These are phyloP conservation scores for Mycena metata DNA, from an alignment of 768 basidiomycete genomes.

Conservation along the genomic window DNA sequence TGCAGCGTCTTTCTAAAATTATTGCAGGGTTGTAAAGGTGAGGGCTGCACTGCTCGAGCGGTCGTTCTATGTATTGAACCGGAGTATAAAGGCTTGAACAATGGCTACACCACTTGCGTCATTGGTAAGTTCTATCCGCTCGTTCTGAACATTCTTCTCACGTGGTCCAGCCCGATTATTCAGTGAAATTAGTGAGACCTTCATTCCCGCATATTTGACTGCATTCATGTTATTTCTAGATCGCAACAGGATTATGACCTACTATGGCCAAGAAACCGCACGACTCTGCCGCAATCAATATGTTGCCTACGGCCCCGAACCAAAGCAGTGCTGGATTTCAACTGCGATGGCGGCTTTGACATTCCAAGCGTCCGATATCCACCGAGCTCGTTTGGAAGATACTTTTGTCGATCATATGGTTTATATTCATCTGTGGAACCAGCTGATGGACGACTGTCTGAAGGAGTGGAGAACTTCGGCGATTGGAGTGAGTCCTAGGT, in stretches of 20 bases:
- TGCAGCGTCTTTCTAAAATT: conserved; percentile 63
- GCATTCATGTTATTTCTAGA: conserved; percentile 48
- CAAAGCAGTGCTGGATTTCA: conserved; percentile 52
- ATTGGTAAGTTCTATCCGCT: conserved; percentile 49
- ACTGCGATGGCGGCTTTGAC: conserved; percentile 54
- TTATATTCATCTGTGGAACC: conserved; percentile 65
- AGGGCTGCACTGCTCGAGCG: background rate
- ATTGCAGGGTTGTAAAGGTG: conserved; percentile 57
- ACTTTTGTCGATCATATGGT: conserved; percentile 70
- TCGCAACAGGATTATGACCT: conserved; percentile 63
- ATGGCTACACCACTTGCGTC: conserved; percentile 60
- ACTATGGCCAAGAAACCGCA: conserved; percentile 67
- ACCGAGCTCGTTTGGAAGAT: conserved; percentile 57
- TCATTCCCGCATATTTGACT: background rate
- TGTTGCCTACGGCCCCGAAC: conserved; percentile 54
- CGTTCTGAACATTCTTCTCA: conserved; percentile 1
- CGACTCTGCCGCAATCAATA: conserved; percentile 67
- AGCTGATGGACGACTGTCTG: conserved; percentile 57
- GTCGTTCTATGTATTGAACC: background rate
- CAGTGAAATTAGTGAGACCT: conserved; percentile 57
- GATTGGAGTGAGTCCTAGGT: conserved; percentile 51
- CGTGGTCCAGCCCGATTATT: conserved; percentile 60
- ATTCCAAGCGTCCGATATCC: conserved; percentile 59
- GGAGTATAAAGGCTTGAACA: conserved; percentile 43
- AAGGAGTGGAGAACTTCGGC: conserved; percentile 63